These are phyloP conservation scores for Vitis rotundifolia DNA, from an alignment of 164 flowering plant species.

Conservation along the genomic window DNA sequence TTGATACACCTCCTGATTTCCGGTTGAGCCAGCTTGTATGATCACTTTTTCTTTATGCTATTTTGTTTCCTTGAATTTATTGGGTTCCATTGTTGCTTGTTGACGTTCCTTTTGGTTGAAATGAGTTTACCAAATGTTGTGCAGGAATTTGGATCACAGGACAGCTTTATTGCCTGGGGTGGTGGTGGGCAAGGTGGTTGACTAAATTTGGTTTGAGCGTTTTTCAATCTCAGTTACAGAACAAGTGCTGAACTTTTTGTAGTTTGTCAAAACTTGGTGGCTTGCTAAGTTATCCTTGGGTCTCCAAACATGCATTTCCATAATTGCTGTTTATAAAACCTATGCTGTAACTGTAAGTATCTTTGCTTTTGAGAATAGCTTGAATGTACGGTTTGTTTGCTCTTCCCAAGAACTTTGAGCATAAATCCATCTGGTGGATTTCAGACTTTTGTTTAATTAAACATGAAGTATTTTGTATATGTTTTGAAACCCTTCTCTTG, in stretches of 20 bases:
- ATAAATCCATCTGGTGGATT: neutral
- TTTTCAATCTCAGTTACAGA: neutral
- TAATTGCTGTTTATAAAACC: neutral
- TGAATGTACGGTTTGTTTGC: neutral
- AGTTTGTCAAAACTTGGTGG: neutral
- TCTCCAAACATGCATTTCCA: neutral
- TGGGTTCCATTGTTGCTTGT: neutral
- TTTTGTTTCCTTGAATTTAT: neutral
- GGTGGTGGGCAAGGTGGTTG: conserved; percentile 33
- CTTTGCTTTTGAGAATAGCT: neutral
- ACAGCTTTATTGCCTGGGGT: conserved; percentile 62
- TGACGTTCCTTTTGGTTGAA: neutral
- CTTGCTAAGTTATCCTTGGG: neutral
- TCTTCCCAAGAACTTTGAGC: neutral
- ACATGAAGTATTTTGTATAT: too few species aligned
- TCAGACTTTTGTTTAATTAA: too few species aligned
- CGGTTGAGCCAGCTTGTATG: conserved; percentile 90
- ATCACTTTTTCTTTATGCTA: neutral
- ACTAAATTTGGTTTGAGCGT: conserved; percentile 9
- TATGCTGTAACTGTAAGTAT: neutral
- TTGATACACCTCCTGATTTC: conserved; percentile 84
- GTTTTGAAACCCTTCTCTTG: too few species aligned
- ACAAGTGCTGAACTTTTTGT: too few species aligned
- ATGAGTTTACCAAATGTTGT: conserved; percentile 17
- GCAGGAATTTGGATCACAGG: conserved; percentile 90